Conservation (phyloP, 805 yeast species). For the Hanseniaspora taiwanica region DNA sequence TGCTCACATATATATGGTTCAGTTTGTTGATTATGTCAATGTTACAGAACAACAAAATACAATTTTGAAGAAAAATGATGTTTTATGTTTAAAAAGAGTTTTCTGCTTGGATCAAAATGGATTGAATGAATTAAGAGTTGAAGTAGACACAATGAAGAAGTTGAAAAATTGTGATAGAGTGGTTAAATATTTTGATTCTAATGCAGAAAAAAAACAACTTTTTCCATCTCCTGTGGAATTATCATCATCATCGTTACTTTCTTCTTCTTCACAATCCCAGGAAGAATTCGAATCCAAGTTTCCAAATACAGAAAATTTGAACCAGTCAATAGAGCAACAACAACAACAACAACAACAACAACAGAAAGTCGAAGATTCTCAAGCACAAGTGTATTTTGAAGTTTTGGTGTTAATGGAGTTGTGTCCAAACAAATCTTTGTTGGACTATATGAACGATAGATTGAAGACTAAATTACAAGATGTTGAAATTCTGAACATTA, state of each 20-base stretch:
- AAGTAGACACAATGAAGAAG: conserved; percentile 67
- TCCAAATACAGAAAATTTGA: too few species aligned
- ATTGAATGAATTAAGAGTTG: conserved; percentile 49
- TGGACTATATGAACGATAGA: conserved; percentile 83
- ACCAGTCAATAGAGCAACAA: not conserved
- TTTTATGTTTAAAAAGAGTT: conserved; percentile 55
- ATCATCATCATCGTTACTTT: too few species aligned
- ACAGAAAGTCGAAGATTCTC: too few species aligned
- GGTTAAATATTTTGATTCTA: conserved; percentile 62
- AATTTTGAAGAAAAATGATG: conserved; percentile 18
- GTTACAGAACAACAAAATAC: conserved; percentile 14
- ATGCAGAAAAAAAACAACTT: too few species aligned
- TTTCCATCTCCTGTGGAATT: too few species aligned
- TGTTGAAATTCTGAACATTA: conserved; percentile 65
- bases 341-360: not conserved
- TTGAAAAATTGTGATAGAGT: conserved; percentile 42
- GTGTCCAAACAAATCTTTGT: conserved; percentile 74
- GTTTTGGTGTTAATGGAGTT: conserved; percentile 87
- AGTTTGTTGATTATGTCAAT: conserved; percentile 23
- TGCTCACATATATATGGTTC: conserved; percentile 65
- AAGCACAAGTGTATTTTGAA: conserved; percentile 45
- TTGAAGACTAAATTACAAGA: conserved; percentile 67
- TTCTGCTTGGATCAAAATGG: conserved; percentile 61
- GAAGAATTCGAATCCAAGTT: too few species aligned
- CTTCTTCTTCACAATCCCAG: too few species aligned